Evolutionary conservation across 768 basidiomycete genomes (phyloP).

Genomic region (Agaricus subrufescens): DNA sequence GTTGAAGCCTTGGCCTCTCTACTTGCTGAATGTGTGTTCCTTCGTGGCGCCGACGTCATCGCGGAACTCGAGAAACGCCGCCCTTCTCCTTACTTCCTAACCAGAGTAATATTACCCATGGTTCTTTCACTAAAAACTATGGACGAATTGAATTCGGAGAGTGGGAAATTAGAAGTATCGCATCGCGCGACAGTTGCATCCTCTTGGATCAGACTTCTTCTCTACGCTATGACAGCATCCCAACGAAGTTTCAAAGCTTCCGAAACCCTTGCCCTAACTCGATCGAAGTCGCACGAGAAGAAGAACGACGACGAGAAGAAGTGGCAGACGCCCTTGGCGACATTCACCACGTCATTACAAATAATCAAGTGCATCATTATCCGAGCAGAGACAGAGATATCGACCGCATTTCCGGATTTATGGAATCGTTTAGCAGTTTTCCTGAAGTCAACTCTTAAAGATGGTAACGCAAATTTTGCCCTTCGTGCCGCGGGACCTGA

Average conservation of each 20-base stretch:
- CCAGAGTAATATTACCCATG: slow-evolving; percentile 61
- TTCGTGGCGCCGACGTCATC: slow-evolving; percentile 49
- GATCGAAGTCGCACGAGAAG: slow-evolving; percentile 44
- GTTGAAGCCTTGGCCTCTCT: slow-evolving; percentile 36
- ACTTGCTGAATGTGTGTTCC: slow-evolving; percentile 39
- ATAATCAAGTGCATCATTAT: slow-evolving; percentile 64
- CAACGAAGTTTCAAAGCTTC: slow-evolving; percentile 27
- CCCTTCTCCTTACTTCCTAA: slow-evolving; percentile 58
- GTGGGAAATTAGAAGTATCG: slow-evolving; percentile 36
- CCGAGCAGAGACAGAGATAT: slow-evolving; percentile 58
- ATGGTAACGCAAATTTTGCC: slow-evolving; percentile 63
- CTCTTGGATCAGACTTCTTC: slow-evolving; percentile 60
- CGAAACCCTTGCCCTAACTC: slow-evolving; percentile 18
- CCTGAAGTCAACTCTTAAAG: slow-evolving; percentile 43
- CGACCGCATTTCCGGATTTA: slow-evolving; percentile 45
- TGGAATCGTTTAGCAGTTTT: slow-evolving; percentile 62
- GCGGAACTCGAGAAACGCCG: slow-evolving; percentile 49
- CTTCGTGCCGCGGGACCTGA: slow-evolving; percentile 21
- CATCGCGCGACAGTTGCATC: slow-evolving; percentile 40
- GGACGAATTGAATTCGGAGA: slow-evolving; percentile 35
- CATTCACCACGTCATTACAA: slow-evolving; percentile 53
- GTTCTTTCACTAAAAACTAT: slow-evolving; percentile 48
- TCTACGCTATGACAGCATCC: slow-evolving; percentile 53
- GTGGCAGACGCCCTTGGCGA: slow-evolving; percentile 30
- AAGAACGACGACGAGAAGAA: slow-evolving; percentile 17